Percentiles rank a stretch among this genome's conserved stretches.
Evolutionary conservation across 768 basidiomycete species (phyloP).

Genomic region (Russula vinacea): DNA sequence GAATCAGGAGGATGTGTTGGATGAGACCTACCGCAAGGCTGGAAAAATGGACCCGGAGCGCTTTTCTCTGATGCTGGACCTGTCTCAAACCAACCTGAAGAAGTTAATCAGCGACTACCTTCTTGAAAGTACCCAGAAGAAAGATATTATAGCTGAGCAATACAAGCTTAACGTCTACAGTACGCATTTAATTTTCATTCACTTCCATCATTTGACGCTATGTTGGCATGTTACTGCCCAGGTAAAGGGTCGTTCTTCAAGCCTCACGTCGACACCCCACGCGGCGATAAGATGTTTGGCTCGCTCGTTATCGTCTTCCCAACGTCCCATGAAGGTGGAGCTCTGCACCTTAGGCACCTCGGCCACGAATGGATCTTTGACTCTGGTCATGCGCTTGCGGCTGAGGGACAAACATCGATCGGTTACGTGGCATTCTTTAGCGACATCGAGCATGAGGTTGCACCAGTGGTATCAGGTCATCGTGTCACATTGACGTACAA

Average conservation of each 20-base stretch:
- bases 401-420: too few relatives aligned
- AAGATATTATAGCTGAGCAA: neutral
- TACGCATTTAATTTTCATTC: neutral
- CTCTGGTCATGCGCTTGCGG: too few relatives aligned
- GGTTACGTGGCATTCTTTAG: conserved; percentile 42
- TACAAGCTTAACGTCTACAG: conserved; percentile 3
- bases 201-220: neutral
- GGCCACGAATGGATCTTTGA: too few relatives aligned
- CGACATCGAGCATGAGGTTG: too few relatives aligned
- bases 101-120: neutral
- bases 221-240: neutral
- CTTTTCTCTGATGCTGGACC: neutral
- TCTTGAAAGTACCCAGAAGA: neutral
- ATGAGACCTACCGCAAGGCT: neutral
- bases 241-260: conserved; percentile 2
- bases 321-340: conserved; percentile 45
- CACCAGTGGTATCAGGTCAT: conserved; percentile 32
- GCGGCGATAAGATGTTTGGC: neutral
- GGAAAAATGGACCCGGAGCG: neutral
- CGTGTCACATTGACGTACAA: conserved; percentile 45
- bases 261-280: neutral
- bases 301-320: conserved; percentile 5
- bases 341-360: conserved; percentile 40
- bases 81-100: neutral
- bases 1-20: neutral